Base-by-base conservation (phyloP, 345 rosid genomes). In the Eucalyptus shirleyi region DNA sequence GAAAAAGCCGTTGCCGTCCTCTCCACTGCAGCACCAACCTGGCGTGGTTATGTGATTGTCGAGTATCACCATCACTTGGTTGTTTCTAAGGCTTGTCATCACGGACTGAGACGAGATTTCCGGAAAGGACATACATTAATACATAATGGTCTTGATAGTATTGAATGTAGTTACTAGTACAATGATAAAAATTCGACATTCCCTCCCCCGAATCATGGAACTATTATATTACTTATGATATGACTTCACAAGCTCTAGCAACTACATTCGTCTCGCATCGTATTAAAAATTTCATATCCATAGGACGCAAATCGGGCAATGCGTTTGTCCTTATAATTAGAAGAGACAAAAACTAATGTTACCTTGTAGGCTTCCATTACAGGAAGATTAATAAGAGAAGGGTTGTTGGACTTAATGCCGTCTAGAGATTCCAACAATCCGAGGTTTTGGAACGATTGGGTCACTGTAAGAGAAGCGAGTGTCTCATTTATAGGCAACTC, bases 31-130 rank as follows among this genome's bases (percentile, higher is more conserved):
- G 42, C 99, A 98, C 99, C 99, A 98, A 50, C 97, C 98, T 6
- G 99, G 99, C 83, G 92, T 94, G 90, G 96, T 96, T 77, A 98
- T 62, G 93, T 98, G 99, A 92, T 98, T 97, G 94, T 98, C 99
- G 44, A 96, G 89, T 87, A 98, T 95, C 88, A 96, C 97, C 98
- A 97, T 95, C 92, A 98, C 94, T n/a, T 93, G 89, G 89, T 95
- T 94, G 21, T 91, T 89, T 50, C 95, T 95, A 56, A 98, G 95
- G 89, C 91, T 92, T 26, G 95, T 86, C 90, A 98, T 95, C 89
- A 97, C 98, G 55, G 91, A 93, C 99, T 97, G 92, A 80, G 89
- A 40, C 15, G 19, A 62, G 69, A 45, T 19, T n/a, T 53, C 19
- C 15, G 24, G 40, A 32, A 50, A 50, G 28, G 15, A 40, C 19